phyloP scores from a whole-genome alignment of 2,329 filamentous ascomycete species.

The Geosmithia putterillii region DNA sequence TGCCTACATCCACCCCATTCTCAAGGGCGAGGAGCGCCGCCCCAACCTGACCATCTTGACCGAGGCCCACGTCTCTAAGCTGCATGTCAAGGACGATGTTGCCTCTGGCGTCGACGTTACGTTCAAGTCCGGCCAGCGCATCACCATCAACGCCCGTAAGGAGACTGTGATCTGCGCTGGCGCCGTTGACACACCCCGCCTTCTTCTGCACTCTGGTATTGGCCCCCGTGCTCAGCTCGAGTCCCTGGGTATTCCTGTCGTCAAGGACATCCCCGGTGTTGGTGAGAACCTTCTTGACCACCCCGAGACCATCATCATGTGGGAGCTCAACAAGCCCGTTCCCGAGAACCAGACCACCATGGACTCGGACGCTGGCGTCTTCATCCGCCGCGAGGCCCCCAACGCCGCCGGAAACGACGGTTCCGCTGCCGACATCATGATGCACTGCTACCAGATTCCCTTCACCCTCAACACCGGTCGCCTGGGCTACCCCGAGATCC shows the following conservation, averaged over 20 bases:
- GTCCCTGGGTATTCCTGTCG: constrained; percentile 39
- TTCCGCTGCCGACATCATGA: constrained; percentile 77
- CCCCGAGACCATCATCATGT: constrained; percentile 48
- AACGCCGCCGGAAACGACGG: constrained; percentile 59
- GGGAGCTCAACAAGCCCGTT: constrained; percentile 69
- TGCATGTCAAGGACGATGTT: constrained; percentile 58
- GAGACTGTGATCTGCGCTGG: constrained; percentile 75
- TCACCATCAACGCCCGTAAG: constrained; percentile 49
- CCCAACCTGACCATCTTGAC: constrained; percentile 80
- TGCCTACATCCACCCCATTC: constrained; percentile 85
- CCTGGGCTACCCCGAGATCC: constrained; percentile 52
- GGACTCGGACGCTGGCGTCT: constrained; percentile 83
- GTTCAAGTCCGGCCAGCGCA: constrained; percentile 37
- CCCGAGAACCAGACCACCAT: constrained; percentile 75
- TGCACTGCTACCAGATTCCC: constrained; percentile 94
- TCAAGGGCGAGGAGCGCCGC: constrained; percentile 69
- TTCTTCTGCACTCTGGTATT: constrained; percentile 45
- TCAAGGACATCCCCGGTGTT: constrained; percentile 45
- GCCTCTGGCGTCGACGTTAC: constrained; percentile 65
- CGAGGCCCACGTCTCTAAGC: constrained; percentile 74
- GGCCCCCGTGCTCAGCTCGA: constrained; percentile 41
- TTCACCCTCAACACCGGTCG: constrained; percentile 78
- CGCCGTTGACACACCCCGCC: constrained; percentile 67
- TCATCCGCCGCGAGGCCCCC: constrained; percentile 64
- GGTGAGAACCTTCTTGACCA: constrained; percentile 51